Evolutionary conservation across 129 eudicot genomes (phyloP), one percentile per base, ranked within the genome.

Genomic region (Deinandra increscens): DNA sequence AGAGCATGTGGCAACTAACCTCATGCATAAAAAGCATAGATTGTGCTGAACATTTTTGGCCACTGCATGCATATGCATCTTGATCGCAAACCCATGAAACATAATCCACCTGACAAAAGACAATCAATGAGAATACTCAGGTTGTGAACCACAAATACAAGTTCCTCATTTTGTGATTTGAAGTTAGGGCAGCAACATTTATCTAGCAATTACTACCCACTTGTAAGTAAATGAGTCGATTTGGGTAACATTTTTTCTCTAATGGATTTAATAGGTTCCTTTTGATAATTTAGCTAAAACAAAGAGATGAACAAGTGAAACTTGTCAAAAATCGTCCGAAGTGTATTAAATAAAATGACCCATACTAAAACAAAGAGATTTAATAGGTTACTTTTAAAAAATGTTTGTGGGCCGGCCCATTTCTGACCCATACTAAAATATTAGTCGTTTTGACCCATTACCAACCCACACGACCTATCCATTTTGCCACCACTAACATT

Each of bases 51-150:
- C 99, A 93, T 74, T 93, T 93, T 54, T 93, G 97, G 22, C 99
- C 99, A 54, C 99, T 93, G 78, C 99, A 93, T 60, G 97, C 99
- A 56, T 94, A 87, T 36, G 99, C 99, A 80, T 94, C 99, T 84
- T 94, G 99, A 79, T 94, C 99, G 56, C 99, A 94, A 60, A 94
- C 99, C 99, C 99, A 94, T 66, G 99, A 90, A 72, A 94, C 91
- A 79, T 94, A 94, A 76, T 94, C 99, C 75, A 84, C 95, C 99
- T 94, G 81, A 71, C 55, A n/a, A n/a, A n/a, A n/a, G n/a, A n/a
- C n/a, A 41, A 17, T 64, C 18, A 41, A 29, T 11, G 12, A 86
- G 66, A 56, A 70, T n/a, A 51, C 15, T 7, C n/a, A 9, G 13
- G 17, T 65, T 41, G n/a, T 42, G 31, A 43, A 20, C 22, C 19